Evolutionary conservation across 2,329 filamentous ascomycete genomes (phyloP), one percentile per base, ranked within the genome.

Genomic region (Aspergillus proliferans): DNA sequence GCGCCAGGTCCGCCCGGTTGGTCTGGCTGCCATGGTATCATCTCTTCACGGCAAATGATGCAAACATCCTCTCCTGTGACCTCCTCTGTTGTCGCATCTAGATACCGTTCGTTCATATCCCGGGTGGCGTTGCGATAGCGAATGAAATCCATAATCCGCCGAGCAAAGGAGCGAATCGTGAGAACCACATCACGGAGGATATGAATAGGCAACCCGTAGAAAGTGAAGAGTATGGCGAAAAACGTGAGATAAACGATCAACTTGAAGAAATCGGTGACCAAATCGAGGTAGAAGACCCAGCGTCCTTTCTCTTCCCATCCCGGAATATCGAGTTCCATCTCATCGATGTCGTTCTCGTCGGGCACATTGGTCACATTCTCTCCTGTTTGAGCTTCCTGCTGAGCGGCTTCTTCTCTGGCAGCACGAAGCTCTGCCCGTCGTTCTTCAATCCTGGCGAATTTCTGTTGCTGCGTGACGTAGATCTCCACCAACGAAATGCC

Each of bases 271-370:
- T 98, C 93, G 44, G 87, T 89, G 40, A 86, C 68, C 15, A 98
- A 80, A 66, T 98, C 92, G 50, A 97, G 76, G 62, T 85, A 90
- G 58, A 98, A 83, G 12, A 96, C 78, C 81, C 87, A 97, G 59
- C 93, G 87, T 34, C 93, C 89, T 74, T 97, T 98, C 52, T 88
- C 84, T 64, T 96, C 90, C 93, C 93, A 98, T 8, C 92, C 93
- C 3, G 91, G 87, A 18, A 96, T 88, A 66, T 98, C 93, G 47
- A 93, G 86, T 58, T 98, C 91, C 75, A 93, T 88, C 67, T 95
- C 91, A 52, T 96, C 88, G 18, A 96, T 79, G 50, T 92, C 86
- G 43, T 88, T 83, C 51, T 87, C 84, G 47, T 76, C 76, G 1
- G 82, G 83, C 19, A 86, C 64, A 36, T 78, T 72, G 22, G 62